Evolutionary conservation across 768 basidiomycete genomes (phyloP), one percentile per base, ranked within the genome.

Genomic region (Auricularia cornea): DNA sequence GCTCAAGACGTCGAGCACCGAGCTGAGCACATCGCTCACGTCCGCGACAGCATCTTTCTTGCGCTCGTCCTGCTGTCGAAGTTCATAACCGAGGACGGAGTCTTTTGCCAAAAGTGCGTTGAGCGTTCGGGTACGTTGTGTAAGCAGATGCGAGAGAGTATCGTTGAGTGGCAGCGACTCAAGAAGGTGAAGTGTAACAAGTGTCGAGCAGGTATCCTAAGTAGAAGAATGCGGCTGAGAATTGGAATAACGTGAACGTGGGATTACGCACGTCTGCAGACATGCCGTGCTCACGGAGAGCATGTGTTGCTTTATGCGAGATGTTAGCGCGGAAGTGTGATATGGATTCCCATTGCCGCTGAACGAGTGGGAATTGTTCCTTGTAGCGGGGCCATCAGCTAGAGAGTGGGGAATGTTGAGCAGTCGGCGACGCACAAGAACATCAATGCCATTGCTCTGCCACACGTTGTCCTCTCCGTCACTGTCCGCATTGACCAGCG

Each of bases 331-430:
- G 87, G 71, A 96, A 93, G 67, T 90, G 91, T 3, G 86, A 84
- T 8, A 98, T 84, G 1, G 84, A 81, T 63, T 96, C 95, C 95
- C 94, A 98, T 74, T 98, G 95, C 38, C 92, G 87, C 67, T 93
- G 89, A 3, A 93, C 84, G 3, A 98, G 78, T 30, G 94, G 92
- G 67, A 95, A 89, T 74, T 94, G 91, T 57, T 84, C 84, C 93
- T 94, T n/a, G n/a, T n/a, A n/a, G 69, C 18, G 48, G 56, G n/a
- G n/a, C n/a, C n/a, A n/a, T n/a, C n/a, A n/a, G n/a, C n/a, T n/a
- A n/a, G n/a, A n/a, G n/a, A n/a, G n/a, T n/a, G n/a, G n/a, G n/a
- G n/a, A n/a, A n/a, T n/a, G n/a, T n/a, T 31, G 38, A 26, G 57
- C 3, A 59, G 32, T n/a, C 6, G 30, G 35, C 38, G 23, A 18